Evolutionary conservation across 2,329 filamentous ascomycete species (phyloP).

Genomic region (Trichoderma oligosporum): DNA sequence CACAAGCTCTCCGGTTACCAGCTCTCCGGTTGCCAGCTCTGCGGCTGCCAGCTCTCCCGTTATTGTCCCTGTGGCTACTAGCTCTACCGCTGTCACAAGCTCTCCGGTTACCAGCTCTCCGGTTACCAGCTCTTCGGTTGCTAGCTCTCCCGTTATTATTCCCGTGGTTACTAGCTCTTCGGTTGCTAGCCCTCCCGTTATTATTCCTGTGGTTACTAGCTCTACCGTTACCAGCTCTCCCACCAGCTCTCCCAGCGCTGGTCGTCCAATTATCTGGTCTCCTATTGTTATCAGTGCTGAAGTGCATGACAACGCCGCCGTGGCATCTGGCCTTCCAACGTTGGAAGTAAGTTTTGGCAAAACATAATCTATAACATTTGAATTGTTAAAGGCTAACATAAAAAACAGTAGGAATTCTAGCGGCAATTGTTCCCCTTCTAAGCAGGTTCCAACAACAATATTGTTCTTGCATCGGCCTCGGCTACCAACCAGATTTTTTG

Average conservation of each 20-base stretch:
- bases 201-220: too few species aligned
- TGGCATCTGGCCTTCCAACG: too few species aligned
- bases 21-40: constrained; percentile 2
- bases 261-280: too few species aligned
- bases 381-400: background rate
- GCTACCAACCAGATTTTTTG: constrained; percentile 34
- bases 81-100: background rate
- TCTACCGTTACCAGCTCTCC: too few species aligned
- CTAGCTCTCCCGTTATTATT: background rate
- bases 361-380: too few species aligned
- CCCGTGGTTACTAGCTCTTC: background rate
- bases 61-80: background rate
- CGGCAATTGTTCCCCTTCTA: constrained; percentile 49
- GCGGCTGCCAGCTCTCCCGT: background rate
- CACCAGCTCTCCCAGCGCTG: too few species aligned
- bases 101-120: background rate
- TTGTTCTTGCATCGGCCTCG: constrained; percentile 45
- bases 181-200: too few species aligned
- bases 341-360: constrained; percentile 35
- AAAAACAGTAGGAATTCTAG: constrained; percentile 39
- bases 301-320: too few species aligned
- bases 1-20: background rate
- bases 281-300: constrained; percentile 37
- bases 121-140: background rate
- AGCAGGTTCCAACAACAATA: constrained; percentile 33